These are phyloP conservation scores for Cavenderia fasciculata DNA, from an alignment of 78 protist genomes.

Conservation along the genomic window DNA sequence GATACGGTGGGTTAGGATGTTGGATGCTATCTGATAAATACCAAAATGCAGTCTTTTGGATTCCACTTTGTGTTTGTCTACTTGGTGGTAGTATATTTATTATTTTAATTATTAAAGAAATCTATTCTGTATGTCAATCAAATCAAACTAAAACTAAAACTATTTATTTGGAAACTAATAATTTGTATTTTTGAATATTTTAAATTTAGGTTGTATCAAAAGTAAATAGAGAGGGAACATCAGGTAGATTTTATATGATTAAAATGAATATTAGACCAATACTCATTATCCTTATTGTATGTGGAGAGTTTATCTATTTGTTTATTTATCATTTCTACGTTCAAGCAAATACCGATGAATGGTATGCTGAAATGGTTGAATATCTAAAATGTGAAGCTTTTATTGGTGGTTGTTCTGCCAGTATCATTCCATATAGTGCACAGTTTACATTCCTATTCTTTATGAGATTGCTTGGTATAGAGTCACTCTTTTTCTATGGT, in stretches of 20 bases:
- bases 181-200: neutral
- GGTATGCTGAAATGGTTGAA: neutral
- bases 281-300: constrained; percentile 12
- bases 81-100: constrained; percentile 31
- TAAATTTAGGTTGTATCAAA: constrained; percentile 8
- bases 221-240: no score
- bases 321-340: constrained; percentile 48
- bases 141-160: neutral
- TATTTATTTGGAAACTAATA: neutral
- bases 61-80: constrained; percentile 9
- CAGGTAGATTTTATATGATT: neutral
- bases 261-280: constrained; percentile 30
- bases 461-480: constrained; percentile 24
- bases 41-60: constrained; percentile 53
- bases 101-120: constrained; percentile 30
- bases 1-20: constrained; percentile 59
- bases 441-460: constrained; percentile 6
- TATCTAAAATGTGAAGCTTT: constrained; percentile 5
- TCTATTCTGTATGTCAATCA: constrained; percentile 16
- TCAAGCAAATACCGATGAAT: constrained; percentile 6
- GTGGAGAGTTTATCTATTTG: constrained; percentile 12
- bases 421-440: neutral
- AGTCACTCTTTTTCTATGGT: constrained; percentile 26
- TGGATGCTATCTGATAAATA: neutral
- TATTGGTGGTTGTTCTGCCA: neutral